Base-by-base conservation (phyloP, 495 filamentous ascomycete species). In the Chaetomium cochliodes region DNA sequence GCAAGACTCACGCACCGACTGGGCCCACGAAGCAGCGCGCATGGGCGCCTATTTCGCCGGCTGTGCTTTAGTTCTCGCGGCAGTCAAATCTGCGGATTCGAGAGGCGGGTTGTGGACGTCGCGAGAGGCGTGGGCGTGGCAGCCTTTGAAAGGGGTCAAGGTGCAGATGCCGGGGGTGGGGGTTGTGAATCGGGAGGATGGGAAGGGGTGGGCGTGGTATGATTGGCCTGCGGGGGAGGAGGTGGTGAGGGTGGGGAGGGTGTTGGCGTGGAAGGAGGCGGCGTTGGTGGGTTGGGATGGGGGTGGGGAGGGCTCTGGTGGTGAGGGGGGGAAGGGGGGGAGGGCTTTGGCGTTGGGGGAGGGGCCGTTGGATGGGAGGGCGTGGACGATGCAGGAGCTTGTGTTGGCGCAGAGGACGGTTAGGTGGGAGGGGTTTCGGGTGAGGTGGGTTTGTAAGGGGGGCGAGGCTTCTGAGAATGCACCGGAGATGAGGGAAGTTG, bases 321-420 rank as follows among this genome's bases (percentile, higher is more conserved):
- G 28, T 6, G 28, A 6, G 28, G 28, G 28, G 28, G 28, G 3
- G 2, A 30, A 30, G 28, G 6, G 28, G 28, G n/a, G n/a, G n/a
- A n/a, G n/a, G n/a, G n/a, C n/a, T n/a, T n/a, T n/a, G n/a, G 28
- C 28, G 26, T 15, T 30, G 51, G 13, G 51, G 51, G 18, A 6
- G 51, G 52, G 52, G 15, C 52, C 52, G 52, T 25, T 55, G 52
- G 52, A 55, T 37, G 52, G 52, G 26, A 2, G 52, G 26, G 52
- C 52, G 52, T 61, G 20, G 59, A 62, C 22, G 20, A 33, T 52
- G 28, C 13, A 42, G 37, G 47, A 55, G 52, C 6, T 18, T 15
- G 16, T 33, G 28, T 28, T 55, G 12, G 52, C 26, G 15, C 1
- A 9, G 52, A 55, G 30, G 52, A 20, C 22, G 26, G 52, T 55